Evolutionary conservation across 148 eudicot species (phyloP).

Genomic region (Pouteria glomerata): DNA sequence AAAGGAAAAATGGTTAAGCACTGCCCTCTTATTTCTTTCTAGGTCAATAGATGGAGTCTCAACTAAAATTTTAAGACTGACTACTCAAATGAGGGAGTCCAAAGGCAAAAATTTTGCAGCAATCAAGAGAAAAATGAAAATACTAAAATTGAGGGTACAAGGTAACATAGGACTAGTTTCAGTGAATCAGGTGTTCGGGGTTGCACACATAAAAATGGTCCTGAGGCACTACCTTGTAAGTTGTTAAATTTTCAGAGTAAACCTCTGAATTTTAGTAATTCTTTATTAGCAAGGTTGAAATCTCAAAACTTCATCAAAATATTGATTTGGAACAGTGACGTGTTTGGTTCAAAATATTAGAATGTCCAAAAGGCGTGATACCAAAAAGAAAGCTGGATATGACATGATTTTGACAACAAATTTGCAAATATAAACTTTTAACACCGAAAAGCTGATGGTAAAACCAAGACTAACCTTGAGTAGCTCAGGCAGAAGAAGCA

Average conservation of each 20-base stretch:
- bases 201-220: not conserved
- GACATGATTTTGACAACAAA: not conserved
- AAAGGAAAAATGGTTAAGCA: not conserved
- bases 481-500: conserved; percentile 90
- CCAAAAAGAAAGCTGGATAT: not conserved
- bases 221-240: not conserved
- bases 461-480: conserved; percentile 52
- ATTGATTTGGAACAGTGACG: not conserved
- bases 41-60: not conserved
- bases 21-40: not conserved
- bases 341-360: not conserved
- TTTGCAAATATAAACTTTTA: not conserved
- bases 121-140: not conserved
- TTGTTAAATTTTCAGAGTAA: not conserved
- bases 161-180: too few species aligned
- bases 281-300: not conserved
- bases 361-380: not conserved
- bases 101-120: not conserved
- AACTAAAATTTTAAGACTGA: not conserved
- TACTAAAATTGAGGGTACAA: not conserved
- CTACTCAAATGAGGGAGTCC: not conserved
- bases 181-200: too few species aligned
- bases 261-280: not conserved
- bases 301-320: not conserved
- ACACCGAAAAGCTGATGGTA: not conserved